Evolutionary conservation across 441 rosid species (phyloP), one percentile per base, ranked within the genome.

Genomic region (Monsonia emarginata): DNA sequence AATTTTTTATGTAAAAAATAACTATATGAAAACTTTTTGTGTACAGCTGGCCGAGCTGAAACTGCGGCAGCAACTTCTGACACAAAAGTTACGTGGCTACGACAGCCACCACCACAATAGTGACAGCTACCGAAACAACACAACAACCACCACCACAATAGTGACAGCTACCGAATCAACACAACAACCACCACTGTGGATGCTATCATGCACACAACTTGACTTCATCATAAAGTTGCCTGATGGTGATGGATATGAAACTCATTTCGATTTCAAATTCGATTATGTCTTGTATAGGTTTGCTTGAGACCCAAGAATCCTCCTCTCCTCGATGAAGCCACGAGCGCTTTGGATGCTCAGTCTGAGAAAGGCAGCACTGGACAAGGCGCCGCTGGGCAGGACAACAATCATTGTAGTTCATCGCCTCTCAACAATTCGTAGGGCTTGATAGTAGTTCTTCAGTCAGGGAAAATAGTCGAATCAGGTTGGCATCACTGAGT

Each of bases 201-300:
- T 2, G 83, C 74, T 10, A 75, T n/a, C n/a, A 77, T 72, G 85
- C 80, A 4, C 82, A 79, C 50, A 74, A 82, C 69, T 82, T 79
- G 76, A 82, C 69, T 82, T 79, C 74, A 82, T 82, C 65, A 26
- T 54, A 8, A 75, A 79, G 65, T 68, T 82, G n/a, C 69, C 79
- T 0, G 63, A 75, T 19, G 80, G 77, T 0, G 63, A 75, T 19
- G 80, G 77, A 38, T 79, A 79, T 56, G 77, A 79, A 64, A 79
- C 82, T 26, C 75, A 79, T 31, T 9, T 31, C 36, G 36, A 31
- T 31, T n/a, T n/a, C n/a, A n/a, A n/a, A 9, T 0, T 5, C 36
- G 7, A 5, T 31, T 9, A 31, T 31, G 0, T 31, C 36, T 3
- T 31, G 7, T 31, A 31, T 31, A 31, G 4, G 0, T 31, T 31